These are phyloP conservation scores for Cercospora nicotianae DNA, from an alignment of 2,329 filamentous ascomycete genomes.

Conservation along the genomic window DNA sequence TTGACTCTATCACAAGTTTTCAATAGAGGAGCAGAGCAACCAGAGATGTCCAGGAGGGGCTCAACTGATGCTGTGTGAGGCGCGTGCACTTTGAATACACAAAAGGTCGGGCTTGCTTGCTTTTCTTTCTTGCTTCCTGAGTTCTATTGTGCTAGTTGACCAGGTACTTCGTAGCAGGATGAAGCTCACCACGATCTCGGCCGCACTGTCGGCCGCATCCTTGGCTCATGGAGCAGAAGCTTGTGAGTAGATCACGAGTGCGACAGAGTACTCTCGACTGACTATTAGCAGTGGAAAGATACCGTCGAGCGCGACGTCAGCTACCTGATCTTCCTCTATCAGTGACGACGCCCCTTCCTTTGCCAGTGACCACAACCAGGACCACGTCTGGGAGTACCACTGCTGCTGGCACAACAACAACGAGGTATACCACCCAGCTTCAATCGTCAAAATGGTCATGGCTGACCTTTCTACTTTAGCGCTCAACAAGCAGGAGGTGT, in stretches of 20 bases:
- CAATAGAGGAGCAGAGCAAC: constrained; percentile 8
- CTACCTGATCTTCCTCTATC: not conserved
- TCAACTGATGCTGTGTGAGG: not conserved
- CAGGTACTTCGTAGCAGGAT: not conserved
- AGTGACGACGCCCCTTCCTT: not conserved
- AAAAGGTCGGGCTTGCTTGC: constrained; percentile 13
- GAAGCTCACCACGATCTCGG: not conserved
- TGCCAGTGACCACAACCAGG: not conserved
- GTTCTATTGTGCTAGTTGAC: not conserved
- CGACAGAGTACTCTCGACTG: not conserved
- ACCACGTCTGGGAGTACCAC: not conserved
- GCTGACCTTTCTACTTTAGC: not conserved
- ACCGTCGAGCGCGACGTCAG: not conserved
- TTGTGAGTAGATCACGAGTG: not conserved
- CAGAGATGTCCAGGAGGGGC: not conserved
- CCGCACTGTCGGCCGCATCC: constrained; percentile 16
- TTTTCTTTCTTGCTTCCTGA: not conserved
- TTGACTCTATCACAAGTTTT: not conserved
- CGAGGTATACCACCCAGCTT: not conserved
- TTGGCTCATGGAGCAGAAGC: constrained; percentile 6
- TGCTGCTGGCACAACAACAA: not conserved
- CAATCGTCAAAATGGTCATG: not conserved
- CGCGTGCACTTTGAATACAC: constrained; percentile 2
- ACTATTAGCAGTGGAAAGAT: not conserved
- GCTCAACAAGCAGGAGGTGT: not conserved